Percentiles rank a stretch among this genome's conserved stretches.
These are phyloP conservation scores for Volvariella surrecta DNA, from an alignment of 1,284 basidiomycete genomes.

Conservation along the genomic window DNA sequence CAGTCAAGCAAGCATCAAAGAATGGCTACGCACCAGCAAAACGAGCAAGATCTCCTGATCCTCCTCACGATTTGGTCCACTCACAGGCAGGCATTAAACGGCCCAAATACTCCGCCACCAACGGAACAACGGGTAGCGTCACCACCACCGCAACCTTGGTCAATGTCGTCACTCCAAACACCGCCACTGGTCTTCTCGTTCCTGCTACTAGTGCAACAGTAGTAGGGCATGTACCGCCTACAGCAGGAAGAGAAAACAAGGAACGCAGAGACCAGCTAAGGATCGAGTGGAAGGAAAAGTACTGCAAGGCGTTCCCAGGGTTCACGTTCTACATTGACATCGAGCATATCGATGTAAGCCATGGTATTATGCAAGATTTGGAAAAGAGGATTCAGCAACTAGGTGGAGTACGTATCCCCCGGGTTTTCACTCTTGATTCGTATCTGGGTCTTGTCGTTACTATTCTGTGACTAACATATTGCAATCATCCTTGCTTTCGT, in stretches of 20 bases:
- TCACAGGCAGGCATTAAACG: slow-evolving; percentile 30
- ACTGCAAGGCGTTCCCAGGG: slow-evolving; percentile 74
- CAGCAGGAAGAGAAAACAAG: slow-evolving; percentile 10
- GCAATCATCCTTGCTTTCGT: slow-evolving; percentile 7
- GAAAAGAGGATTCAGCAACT: slow-evolving; percentile 53
- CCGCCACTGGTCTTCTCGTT: too few species aligned
- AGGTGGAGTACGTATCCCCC: slow-evolving; percentile 61
- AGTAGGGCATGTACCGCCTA: slow-evolving; percentile 1
- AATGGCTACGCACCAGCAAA: slow-evolving; percentile 31
- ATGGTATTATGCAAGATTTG: slow-evolving; percentile 37
- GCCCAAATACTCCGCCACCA: slow-evolving; percentile 16
- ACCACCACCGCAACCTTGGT: too few species aligned
- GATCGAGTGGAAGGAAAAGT: slow-evolving; percentile 77
- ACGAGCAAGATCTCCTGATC: slow-evolving; percentile 60
- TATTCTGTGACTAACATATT: too few species aligned
- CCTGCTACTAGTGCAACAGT: too few species aligned
- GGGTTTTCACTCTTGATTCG: slow-evolving; percentile 2
- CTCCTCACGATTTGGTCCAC: slow-evolving; percentile 22
- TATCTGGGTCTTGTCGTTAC: slow-evolving; percentile 3
- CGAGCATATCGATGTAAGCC: slow-evolving; percentile 45
- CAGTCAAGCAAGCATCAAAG: slow-evolving; percentile 20
- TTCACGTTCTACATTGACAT: slow-evolving; percentile 85
- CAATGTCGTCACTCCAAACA: too few species aligned
- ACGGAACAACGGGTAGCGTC: neutral
- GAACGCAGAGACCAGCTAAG: slow-evolving; percentile 43